phyloP scores from a whole-genome alignment of 306 rosid species.

The Purshia tridentata region DNA sequence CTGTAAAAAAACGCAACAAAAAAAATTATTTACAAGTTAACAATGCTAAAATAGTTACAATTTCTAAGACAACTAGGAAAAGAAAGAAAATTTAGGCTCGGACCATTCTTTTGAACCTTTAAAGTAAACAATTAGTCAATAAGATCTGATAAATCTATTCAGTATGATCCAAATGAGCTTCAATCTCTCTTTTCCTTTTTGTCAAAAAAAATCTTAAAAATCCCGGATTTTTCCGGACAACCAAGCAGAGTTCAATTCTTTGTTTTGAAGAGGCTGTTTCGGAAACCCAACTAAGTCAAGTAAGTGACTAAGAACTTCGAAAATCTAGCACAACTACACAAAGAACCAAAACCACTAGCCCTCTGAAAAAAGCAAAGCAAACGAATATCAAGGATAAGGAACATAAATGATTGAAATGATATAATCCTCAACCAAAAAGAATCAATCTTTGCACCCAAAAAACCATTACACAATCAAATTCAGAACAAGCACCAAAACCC shows the following conservation, averaged over 20 bases:
- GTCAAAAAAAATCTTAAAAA: background rate
- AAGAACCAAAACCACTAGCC: background rate
- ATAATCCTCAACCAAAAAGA: background rate
- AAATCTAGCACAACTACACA: background rate
- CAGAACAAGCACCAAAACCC: background rate
- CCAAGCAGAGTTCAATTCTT: background rate
- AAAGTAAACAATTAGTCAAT: background rate
- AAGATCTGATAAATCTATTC: background rate
- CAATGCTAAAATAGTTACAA: constrained; percentile 8
- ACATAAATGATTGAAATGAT: background rate
- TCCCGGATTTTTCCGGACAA: background rate
- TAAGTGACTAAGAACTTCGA: background rate
- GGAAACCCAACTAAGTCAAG: background rate
- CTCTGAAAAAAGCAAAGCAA: background rate
- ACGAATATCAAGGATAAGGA: background rate
- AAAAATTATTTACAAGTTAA: background rate
- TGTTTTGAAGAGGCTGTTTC: background rate
- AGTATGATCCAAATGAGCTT: background rate
- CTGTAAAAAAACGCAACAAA: constrained; percentile 45
- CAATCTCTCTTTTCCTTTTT: background rate
- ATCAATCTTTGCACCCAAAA: background rate
- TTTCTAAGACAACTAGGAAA: background rate
- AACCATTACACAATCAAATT: background rate
- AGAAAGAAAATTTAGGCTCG: background rate
- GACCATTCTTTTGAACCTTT: background rate